Base-by-base conservation (phyloP, 2,329 filamentous ascomycete species). In the Xylaria sp. region DNA sequence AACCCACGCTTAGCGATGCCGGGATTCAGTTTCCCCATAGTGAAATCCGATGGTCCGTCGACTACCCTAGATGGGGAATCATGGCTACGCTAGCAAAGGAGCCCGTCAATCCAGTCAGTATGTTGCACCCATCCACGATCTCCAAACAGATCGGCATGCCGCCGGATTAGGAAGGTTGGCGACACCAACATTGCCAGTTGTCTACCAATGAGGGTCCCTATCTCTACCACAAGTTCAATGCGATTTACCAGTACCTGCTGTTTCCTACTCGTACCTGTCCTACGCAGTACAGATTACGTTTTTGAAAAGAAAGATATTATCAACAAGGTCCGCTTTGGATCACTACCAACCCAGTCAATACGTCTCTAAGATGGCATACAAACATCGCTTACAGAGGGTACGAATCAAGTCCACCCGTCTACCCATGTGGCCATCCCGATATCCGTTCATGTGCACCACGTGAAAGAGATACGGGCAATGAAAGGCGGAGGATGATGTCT, bases 101-200 rank as follows among this genome's bases (percentile, higher is more conserved):
- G n/a, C n/a, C n/a, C n/a, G n/a, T n/a, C n/a, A n/a, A n/a, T 21
- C 19, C 14, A 23, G 42, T 15, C 12, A 12, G 21, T 12, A 14
- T 45, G 28, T 31, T 9, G 14, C 23, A 42, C n/a, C 42, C 37
- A 55, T 51, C 40, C 9, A 15, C 9, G 47, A 54, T 62, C 60
- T 43, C 60, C 56, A 53, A 57, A 21, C 17, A 14, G 51, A 57
- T 65, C 63, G 63, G 63, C 63, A 42, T 21, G 60, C 35, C 60
- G 5, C 63, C 53, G 52, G 50, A 65, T 63, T 65, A 65, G 63
- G 63, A 65, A 65, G 63, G 63, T 65, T 65, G 56, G 53, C n/a
- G n/a, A n/a, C 19, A 47, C 25, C 25, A 19, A 25, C 46, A 40
- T 33, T 31, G 37, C 42, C 21, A n/a, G 31, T 31, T 40, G 49